Base-by-base conservation (phyloP, 2,329 filamentous ascomycete species). In the Zopfia rhizophila region DNA sequence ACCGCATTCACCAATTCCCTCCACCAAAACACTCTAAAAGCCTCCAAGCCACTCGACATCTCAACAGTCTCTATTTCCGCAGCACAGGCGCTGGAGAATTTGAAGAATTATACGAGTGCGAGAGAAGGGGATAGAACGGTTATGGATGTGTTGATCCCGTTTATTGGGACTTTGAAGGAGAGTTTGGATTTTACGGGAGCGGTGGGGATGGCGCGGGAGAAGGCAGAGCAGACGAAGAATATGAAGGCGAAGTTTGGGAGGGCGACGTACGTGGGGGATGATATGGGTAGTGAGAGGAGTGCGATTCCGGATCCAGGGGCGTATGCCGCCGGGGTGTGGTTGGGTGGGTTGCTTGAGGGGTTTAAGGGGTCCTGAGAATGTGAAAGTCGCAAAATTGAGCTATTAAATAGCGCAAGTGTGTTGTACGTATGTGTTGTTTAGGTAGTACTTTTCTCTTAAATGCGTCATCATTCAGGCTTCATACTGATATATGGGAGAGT, bases 171-270 rank as follows among this genome's bases (percentile, higher is more conserved):
- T 5, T 78, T 97, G 4, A 77, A 72, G 3, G 70, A 81, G 61
- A 85, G 82, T 0, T 82, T 82, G 12, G 83, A 91, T 65, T 65
- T 94, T 3, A 79, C 80, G 49, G 78, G 84, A 66, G 91, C 91
- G 3, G 91, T 90, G 0, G 76, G 84, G 57, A 90, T 90, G 1
- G 87, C 91, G 0, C 81, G 83, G 56, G 78, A 85, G 30, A 93
- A 87, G 1, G 89, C 92, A 1, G 87, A 93, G 51, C 82, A 82
- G 18, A 97, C 93, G 4, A 95, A 90, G 76, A 86, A 86, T 21
- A 96, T 99, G 92, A 85, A 88, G 70, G 90, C 94, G 13, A 93
- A 86, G 61, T 79, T 97, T 39, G 94, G 94, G 1, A 76, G 91
- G 32, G 84, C 88, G 1, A 90, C 93, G 12, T 95, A 95, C 72